Evolutionary conservation across 1,284 basidiomycete genomes (phyloP).

Genomic region (Fomitopsis pinicola): DNA sequence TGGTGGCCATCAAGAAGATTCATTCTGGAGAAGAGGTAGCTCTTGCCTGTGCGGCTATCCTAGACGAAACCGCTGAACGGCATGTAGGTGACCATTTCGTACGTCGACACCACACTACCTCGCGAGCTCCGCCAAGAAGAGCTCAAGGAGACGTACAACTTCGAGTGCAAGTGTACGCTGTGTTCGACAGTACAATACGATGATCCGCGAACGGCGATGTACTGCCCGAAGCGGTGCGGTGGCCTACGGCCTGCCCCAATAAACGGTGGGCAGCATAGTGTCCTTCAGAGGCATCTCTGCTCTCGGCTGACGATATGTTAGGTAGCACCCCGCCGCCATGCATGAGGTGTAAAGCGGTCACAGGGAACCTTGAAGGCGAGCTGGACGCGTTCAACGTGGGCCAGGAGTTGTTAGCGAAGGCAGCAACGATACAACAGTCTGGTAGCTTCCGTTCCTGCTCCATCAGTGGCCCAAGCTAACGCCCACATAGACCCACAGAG

Average conservation of each 20-base stretch:
- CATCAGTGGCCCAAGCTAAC: neutral
- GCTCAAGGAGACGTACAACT: conserved; percentile 75
- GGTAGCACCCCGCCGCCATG: conserved; percentile 47
- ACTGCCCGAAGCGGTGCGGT: conserved; percentile 64
- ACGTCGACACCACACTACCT: conserved; percentile 82
- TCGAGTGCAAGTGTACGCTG: conserved; percentile 68
- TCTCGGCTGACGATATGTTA: conserved; percentile 26
- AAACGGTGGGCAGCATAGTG: conserved; percentile 40
- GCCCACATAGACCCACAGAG: conserved; percentile 45
- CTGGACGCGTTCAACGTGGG: conserved; percentile 60
- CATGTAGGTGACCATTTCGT: conserved; percentile 62
- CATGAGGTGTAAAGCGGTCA: conserved; percentile 47
- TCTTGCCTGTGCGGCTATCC: neutral
- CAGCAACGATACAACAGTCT: conserved; percentile 51
- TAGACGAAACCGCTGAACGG: neutral
- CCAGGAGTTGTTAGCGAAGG: conserved; percentile 68
- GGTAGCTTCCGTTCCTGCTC: conserved; percentile 32
- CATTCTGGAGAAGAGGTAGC: conserved; percentile 64
- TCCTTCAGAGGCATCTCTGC: neutral
- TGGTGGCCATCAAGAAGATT: conserved; percentile 69
- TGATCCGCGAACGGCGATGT: conserved; percentile 69
- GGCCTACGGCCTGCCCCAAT: conserved; percentile 53
- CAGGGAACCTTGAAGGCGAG: conserved; percentile 48
- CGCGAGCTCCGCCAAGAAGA: conserved; percentile 48
- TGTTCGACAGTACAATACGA: conserved; percentile 38